phyloP scores from a whole-genome alignment of 2,329 filamentous ascomycete genomes.

The Proliferodiscus dingleyae region DNA sequence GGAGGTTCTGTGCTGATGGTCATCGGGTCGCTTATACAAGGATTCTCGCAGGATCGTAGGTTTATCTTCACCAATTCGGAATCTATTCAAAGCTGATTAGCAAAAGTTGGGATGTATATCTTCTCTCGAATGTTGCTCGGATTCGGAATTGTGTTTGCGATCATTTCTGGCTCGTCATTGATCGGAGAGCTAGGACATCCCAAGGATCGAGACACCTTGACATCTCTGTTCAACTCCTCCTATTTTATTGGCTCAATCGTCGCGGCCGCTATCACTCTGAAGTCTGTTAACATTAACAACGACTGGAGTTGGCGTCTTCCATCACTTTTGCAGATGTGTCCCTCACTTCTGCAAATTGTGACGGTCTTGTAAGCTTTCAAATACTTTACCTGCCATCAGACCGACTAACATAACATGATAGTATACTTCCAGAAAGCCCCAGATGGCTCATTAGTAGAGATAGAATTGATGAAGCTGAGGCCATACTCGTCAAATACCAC shows the following conservation, averaged over 20 bases:
- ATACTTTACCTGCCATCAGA: not conserved
- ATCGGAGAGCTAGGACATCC: slow-evolving; percentile 50
- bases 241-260: slow-evolving; percentile 44
- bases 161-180: slow-evolving; percentile 46
- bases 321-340: slow-evolving; percentile 35
- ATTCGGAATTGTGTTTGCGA: slow-evolving; percentile 47
- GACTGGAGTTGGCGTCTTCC: slow-evolving; percentile 40
- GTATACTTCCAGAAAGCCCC: slow-evolving; percentile 50
- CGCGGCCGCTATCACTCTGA: slow-evolving; percentile 39
- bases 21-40: slow-evolving; percentile 50
- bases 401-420: slow-evolving; percentile 1
- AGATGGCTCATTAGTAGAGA: slow-evolving; percentile 53
- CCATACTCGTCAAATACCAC: slow-evolving; percentile 47
- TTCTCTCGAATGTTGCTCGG: slow-evolving; percentile 46
- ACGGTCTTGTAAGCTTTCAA: slow-evolving; percentile 12
- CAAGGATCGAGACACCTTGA: slow-evolving; percentile 48
- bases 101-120: slow-evolving; percentile 51
- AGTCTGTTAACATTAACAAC: slow-evolving; percentile 37
- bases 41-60: slow-evolving; percentile 30
- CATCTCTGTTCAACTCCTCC: slow-evolving; percentile 50
- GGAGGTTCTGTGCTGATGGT: slow-evolving; percentile 52
- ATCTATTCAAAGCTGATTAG: no score
- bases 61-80: not conserved
- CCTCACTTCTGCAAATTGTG: slow-evolving; percentile 21
- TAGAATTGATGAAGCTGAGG: slow-evolving; percentile 52